phyloP scores from a whole-genome alignment of 2,329 filamentous ascomycete genomes.

The Ilyonectria robusta region DNA sequence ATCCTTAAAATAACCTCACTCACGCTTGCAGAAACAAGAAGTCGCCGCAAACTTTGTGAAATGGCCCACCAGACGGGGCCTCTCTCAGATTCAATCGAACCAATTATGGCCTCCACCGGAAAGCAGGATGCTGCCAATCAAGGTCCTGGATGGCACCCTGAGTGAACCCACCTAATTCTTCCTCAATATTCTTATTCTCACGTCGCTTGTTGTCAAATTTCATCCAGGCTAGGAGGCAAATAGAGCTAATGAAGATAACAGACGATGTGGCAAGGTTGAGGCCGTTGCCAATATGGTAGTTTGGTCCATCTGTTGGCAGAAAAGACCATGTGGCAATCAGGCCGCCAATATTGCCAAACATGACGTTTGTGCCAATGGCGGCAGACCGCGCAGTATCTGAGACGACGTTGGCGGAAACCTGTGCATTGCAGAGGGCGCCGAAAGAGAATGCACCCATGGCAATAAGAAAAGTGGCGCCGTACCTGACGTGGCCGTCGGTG shows the following conservation, averaged over 20 bases:
- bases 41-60: neutral
- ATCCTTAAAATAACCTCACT: no score
- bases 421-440: conserved; percentile 60
- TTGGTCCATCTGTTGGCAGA: conserved; percentile 72
- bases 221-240: neutral
- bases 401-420: conserved; percentile 31
- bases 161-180: neutral
- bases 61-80: neutral
- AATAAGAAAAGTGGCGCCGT: conserved; percentile 8
- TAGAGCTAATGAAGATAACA: neutral
- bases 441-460: conserved; percentile 35
- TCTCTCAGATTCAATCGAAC: neutral
- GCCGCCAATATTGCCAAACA: conserved; percentile 66
- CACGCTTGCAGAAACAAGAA: no score
- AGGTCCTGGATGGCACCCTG: neutral
- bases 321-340: conserved; percentile 76
- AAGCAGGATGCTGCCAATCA: neutral
- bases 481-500: neutral
- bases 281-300: conserved; percentile 78
- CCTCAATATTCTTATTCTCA: neutral
- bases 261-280: conserved; percentile 56
- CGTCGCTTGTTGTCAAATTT: neutral
- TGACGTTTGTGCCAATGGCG: conserved; percentile 38
- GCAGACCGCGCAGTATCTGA: conserved; percentile 39
- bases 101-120: neutral